Evolutionary conservation across 805 yeast species (phyloP).

Genomic region (Torulaspora indica): DNA sequence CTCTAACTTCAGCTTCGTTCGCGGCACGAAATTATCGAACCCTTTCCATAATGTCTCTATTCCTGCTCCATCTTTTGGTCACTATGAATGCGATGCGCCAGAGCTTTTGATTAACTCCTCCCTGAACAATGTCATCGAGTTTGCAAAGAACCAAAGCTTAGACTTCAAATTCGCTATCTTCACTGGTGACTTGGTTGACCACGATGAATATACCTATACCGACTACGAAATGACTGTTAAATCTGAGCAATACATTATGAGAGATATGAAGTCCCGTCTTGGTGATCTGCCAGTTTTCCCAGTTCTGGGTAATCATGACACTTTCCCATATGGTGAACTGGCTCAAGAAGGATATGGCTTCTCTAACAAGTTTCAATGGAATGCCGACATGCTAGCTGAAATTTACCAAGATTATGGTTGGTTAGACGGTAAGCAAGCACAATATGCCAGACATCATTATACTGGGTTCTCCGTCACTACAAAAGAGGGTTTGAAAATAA

Average conservation of each 20-base stretch:
- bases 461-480: slow-evolving; percentile 59
- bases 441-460: slow-evolving; percentile 46
- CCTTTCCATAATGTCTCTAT: slow-evolving; percentile 29
- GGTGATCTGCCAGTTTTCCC: slow-evolving; percentile 54
- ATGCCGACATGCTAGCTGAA: slow-evolving; percentile 45
- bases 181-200: slow-evolving; percentile 74
- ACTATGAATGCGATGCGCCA: slow-evolving; percentile 64
- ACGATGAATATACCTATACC: slow-evolving; percentile 48
- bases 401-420: slow-evolving; percentile 47
- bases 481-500: slow-evolving; percentile 51
- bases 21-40: slow-evolving; percentile 29
- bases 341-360: slow-evolving; percentile 50
- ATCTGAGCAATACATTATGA: slow-evolving; percentile 50
- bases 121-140: slow-evolving; percentile 41
- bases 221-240: slow-evolving; percentile 44
- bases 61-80: slow-evolving; percentile 61
- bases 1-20: slow-evolving; percentile 27
- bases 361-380: slow-evolving; percentile 43
- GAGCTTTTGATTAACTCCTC: slow-evolving; percentile 56
- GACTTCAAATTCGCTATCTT: slow-evolving; percentile 58
- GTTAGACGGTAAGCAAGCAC: slow-evolving; percentile 37
- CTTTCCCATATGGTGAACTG: slow-evolving; percentile 66
- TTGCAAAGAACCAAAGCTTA: slow-evolving; percentile 33
- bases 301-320: slow-evolving; percentile 67
- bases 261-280: slow-evolving; percentile 49